Evolutionary conservation across 208 protist genomes (phyloP).

Genomic region (Crithidia bombi): DNA sequence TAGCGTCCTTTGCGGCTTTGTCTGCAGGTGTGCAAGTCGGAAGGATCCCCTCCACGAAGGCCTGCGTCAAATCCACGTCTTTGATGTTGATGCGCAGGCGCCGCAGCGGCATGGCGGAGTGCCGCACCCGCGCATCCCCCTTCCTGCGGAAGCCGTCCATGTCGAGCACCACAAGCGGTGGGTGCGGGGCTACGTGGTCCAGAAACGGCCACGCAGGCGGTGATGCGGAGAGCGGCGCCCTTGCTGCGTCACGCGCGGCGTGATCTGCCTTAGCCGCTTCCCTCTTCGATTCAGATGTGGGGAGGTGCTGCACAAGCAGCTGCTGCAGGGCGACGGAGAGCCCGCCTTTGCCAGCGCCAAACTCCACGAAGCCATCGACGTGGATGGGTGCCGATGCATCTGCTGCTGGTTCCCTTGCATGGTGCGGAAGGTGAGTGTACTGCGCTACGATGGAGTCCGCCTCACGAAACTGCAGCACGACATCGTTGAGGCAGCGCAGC

Average conservation of each 20-base stretch:
- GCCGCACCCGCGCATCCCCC: slow-evolving; percentile 67
- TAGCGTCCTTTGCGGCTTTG: neutral
- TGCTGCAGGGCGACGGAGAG: slow-evolving; percentile 70
- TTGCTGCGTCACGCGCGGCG: neutral
- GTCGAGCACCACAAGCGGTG: slow-evolving; percentile 65
- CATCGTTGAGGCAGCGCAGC: slow-evolving; percentile 51
- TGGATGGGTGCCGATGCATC: neutral
- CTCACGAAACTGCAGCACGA: slow-evolving; percentile 15
- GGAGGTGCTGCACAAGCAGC: slow-evolving; percentile 27
- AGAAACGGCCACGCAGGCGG: slow-evolving; percentile 22
- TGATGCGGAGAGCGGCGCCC: neutral
- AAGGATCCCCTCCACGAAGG: slow-evolving; percentile 32
- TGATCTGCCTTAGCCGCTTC: neutral
- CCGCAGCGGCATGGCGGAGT: slow-evolving; percentile 45
- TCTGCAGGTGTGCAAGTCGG: neutral
- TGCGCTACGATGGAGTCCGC: slow-evolving; percentile 14
- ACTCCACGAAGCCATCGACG: slow-evolving; percentile 64
- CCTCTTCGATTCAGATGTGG: neutral
- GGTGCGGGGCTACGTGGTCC: slow-evolving; percentile 16
- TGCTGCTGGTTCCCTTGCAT: neutral
- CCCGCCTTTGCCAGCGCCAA: slow-evolving; percentile 80
- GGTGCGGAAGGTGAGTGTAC: neutral
- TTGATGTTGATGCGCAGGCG: slow-evolving; percentile 84
- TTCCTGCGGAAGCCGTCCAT: slow-evolving; percentile 72
- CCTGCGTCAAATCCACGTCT: slow-evolving; percentile 59